Percentiles rank a stretch among this genome's conserved stretches.
phyloP scores from a whole-genome alignment of 2,329 filamentous ascomycete genomes.

The Westerdykella sp. region DNA sequence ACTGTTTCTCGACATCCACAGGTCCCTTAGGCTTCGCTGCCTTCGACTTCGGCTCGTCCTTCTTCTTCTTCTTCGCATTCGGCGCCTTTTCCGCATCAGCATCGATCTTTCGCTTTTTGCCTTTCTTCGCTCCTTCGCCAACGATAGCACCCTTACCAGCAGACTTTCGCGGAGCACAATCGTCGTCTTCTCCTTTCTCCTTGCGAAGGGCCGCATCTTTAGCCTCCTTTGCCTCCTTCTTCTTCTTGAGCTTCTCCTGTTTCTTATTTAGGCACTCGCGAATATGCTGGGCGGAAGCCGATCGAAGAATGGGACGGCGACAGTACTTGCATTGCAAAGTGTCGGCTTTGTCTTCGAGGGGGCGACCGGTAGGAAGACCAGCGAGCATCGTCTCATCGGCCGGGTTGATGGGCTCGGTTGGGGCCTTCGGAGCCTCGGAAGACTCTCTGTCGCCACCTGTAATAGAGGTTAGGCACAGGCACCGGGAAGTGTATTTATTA shows the following conservation, averaged over 20 bases:
- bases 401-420: conserved; percentile 43
- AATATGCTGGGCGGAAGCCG: conserved; percentile 71
- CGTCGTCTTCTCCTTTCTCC: conserved; percentile 42
- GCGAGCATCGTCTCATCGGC: conserved; percentile 71
- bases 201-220: conserved; percentile 46
- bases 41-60: conserved; percentile 83
- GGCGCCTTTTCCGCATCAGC: conserved; percentile 69
- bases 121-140: conserved; percentile 37
- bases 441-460: conserved; percentile 18
- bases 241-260: conserved; percentile 56
- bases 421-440: conserved; percentile 13
- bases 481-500: neutral
- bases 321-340: conserved; percentile 85
- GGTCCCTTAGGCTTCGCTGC: conserved; percentile 81
- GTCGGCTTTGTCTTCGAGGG: conserved; percentile 72
- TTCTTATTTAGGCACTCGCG: conserved; percentile 78
- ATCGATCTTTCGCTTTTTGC: conserved; percentile 45
- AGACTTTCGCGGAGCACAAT: conserved; percentile 40
- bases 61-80: conserved; percentile 82
- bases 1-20: conserved; percentile 90
- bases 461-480: conserved; percentile 5
- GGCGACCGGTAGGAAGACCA: conserved; percentile 74
- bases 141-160: conserved; percentile 35
- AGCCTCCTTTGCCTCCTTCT: conserved; percentile 57
- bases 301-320: conserved; percentile 77